Conservation (phyloP, 140 eudicot species). For the Erigeron philadelphicus region DNA sequence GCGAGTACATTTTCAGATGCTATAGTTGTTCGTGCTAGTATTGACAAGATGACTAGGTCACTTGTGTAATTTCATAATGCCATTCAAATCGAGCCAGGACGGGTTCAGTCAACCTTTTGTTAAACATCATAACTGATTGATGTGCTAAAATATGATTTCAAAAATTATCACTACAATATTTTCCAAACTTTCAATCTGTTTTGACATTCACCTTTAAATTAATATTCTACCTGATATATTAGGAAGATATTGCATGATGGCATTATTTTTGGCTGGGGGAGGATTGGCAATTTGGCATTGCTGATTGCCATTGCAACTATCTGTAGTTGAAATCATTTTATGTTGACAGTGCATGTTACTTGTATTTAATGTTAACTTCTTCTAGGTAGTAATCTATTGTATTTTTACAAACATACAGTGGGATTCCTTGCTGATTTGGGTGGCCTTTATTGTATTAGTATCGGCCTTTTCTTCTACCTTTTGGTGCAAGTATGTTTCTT, state of each 20-base stretch:
- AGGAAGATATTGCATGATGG: too few species aligned
- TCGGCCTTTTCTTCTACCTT: conserved; percentile 67
- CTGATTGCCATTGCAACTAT: too few species aligned
- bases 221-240: background rate
- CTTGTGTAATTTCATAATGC: too few species aligned
- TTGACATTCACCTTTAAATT: background rate
- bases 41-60: background rate
- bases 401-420: conserved; percentile 56
- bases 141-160: background rate
- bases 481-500: conserved; percentile 70
- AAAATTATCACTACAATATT: background rate
- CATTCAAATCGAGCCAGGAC: background rate
- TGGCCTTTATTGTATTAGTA: conserved; percentile 75
- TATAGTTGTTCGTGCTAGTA: background rate
- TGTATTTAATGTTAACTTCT: background rate
- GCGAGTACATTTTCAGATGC: conserved; percentile 41
- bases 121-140: background rate
- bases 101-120: background rate
- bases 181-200: background rate
- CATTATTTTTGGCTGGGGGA: too few species aligned
- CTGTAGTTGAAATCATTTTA: background rate
- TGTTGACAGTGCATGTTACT: conserved; percentile 2
- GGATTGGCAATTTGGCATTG: too few species aligned
- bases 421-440: conserved; percentile 90
- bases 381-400: conserved; percentile 21